Conservation (phyloP, 169 alveolate species). For the Hepatocystis sp. region DNA sequence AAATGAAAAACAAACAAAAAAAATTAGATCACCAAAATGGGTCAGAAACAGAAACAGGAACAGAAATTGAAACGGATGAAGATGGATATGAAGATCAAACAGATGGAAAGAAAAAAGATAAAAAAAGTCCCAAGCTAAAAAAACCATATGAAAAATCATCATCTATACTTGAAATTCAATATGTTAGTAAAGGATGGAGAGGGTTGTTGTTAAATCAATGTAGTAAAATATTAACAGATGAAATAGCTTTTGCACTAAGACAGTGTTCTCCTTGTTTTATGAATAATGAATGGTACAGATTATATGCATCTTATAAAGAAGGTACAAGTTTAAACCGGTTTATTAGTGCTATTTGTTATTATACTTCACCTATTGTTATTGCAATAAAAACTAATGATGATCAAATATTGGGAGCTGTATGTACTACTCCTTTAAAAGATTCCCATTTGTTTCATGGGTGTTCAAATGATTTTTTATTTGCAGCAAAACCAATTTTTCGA, state of each 20-base stretch:
- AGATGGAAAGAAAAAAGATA: too few relatives aligned
- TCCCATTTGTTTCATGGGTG: constrained; percentile 70
- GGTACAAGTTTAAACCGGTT: constrained; percentile 71
- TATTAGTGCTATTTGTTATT: constrained; percentile 50
- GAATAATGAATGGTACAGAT: constrained; percentile 70
- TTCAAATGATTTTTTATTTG: constrained; percentile 61
- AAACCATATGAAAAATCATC: constrained; percentile 44
- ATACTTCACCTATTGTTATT: constrained; percentile 52
- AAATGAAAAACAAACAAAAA: constrained; percentile 49
- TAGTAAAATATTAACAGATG: constrained; percentile 77
- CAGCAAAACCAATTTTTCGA: constrained; percentile 71
- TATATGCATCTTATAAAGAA: constrained; percentile 75
- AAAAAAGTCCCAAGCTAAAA: neutral
- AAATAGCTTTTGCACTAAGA: constrained; percentile 62
- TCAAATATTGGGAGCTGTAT: constrained; percentile 72
- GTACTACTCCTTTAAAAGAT: constrained; percentile 73
- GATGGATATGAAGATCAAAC: too few relatives aligned
- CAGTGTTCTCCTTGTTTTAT: constrained; percentile 67
- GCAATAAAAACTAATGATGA: constrained; percentile 68
- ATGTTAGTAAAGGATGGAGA: constrained; percentile 57
- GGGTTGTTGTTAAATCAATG: constrained; percentile 65
- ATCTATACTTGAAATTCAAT: constrained; percentile 48
- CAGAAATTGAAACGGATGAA: constrained; percentile 12
- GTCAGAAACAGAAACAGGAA: too few relatives aligned
- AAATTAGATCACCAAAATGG: too few relatives aligned